Evolutionary conservation across 2,329 filamentous ascomycete genomes (phyloP).

Genomic region (Alternaria sp.): DNA sequence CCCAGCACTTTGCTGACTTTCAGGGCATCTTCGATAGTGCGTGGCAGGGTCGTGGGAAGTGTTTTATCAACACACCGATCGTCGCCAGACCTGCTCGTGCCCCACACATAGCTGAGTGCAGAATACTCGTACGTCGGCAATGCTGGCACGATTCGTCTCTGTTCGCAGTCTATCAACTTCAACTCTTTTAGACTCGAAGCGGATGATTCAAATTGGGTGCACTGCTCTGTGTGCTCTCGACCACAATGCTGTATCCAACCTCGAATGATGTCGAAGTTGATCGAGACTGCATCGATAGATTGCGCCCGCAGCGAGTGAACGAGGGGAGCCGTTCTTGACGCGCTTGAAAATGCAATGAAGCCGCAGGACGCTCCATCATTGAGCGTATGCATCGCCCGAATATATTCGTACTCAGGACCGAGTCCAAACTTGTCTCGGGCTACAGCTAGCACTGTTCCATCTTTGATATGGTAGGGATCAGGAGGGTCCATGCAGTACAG

Average conservation of each 20-base stretch:
- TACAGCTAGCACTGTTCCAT: background rate
- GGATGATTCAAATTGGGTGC: background rate
- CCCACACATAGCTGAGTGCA: background rate
- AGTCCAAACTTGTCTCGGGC: too few relatives aligned
- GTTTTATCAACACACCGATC: fast-evolving
- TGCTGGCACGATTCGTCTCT: background rate
- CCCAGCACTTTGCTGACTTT: background rate
- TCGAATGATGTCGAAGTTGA: background rate
- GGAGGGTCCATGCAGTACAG: fast-evolving
- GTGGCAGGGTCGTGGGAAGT: background rate
- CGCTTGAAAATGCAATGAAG: background rate
- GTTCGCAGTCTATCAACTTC: background rate
- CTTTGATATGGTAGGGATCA: fast-evolving
- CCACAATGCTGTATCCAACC: background rate
- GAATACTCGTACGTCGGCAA: background rate
- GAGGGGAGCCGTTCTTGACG: fast-evolving
- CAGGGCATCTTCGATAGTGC: background rate
- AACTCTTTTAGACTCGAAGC: background rate
- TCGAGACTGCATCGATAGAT: background rate
- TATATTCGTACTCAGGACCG: too few relatives aligned
- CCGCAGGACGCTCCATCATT: too few relatives aligned
- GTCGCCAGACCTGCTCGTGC: background rate
- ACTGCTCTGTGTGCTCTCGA: background rate
- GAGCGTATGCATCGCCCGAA: too few relatives aligned
- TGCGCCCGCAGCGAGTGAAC: background rate